Evolutionary conservation across 2,329 filamentous ascomycete genomes (phyloP), one percentile per base, ranked within the genome.

Genomic region (Didymella exigua): DNA sequence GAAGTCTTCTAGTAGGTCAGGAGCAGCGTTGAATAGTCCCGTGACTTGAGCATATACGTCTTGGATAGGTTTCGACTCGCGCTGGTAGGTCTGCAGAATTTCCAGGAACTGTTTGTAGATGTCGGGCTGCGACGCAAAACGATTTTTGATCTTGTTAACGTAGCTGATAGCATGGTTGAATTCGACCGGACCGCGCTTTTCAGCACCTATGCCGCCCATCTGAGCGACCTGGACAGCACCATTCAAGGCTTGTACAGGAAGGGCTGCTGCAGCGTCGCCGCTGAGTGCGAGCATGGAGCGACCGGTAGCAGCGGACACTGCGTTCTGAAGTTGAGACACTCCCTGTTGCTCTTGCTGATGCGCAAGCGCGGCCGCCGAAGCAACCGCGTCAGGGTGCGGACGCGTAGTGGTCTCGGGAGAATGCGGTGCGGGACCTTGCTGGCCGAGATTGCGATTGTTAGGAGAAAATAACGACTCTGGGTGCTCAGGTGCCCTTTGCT

Each of bases 111-210:
- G 93, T 76, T 99, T 99, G 80, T 99, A 99, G 59, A 99, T 98
- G 74, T 99, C 95, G 6, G 95, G 95, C 62, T 96, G 93, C 69
- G 93, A 89, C 67, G 96, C 89, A 77, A 98, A 99, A 38, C 95
- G 93, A 73, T 98, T 99, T 91, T 99, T 99, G 69, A 38, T 99
- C 79, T 99, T 99, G 74, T 99, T 99, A 49, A 99, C 95, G 70
- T 99, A 99, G 74, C 93, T 98, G 61, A 99, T 99, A 0, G 95
- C 95, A 77, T 99, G 95, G 73, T 99, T 99, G 76, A 99, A 99
- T 72, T 99, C 95, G 16, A 99, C 95, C 1, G 95, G 95, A 0
- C 93, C 93, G 51, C 93, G 86, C 71, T 95, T 96, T 75, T 96
- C 93, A 72, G 68, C 67, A 47, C 75, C 76, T 51, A 79, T 77